phyloP scores from a whole-genome alignment of 2,329 filamentous ascomycete species.

The Fusarium transvaalense region DNA sequence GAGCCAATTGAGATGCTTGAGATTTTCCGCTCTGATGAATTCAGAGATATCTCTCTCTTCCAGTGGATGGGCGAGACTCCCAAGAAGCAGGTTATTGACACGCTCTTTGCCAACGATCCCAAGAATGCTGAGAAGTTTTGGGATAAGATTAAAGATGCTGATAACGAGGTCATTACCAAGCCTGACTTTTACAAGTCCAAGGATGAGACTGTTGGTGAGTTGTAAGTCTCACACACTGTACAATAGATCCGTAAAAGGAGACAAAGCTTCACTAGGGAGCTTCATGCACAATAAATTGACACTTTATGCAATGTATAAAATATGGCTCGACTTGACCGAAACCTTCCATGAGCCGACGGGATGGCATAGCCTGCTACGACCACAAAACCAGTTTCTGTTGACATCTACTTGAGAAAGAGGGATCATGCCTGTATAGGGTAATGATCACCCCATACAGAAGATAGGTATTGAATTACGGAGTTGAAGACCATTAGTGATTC shows the following conservation, averaged over 20 bases:
- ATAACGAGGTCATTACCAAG: constrained; percentile 67
- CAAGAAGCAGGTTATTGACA: constrained; percentile 73
- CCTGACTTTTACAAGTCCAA: constrained; percentile 40
- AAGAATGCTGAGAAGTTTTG: constrained; percentile 73
- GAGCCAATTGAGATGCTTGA: constrained; percentile 82
- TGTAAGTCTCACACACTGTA: not conserved
- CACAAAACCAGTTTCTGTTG: no score
- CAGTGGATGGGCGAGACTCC: constrained; percentile 83
- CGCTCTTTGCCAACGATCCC: constrained; percentile 72
- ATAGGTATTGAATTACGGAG: no score
- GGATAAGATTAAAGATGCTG: constrained; percentile 70
- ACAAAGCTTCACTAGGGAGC: not conserved
- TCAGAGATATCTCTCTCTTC: constrained; percentile 79
- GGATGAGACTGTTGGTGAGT: constrained; percentile 1
- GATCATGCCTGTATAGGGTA: no score
- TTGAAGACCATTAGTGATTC: no score
- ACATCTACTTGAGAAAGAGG: no score
- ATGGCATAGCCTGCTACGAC: no score
- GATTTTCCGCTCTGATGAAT: constrained; percentile 78
- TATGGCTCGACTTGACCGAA: no score
- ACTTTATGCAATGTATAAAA: not conserved
- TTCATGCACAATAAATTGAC: not conserved
- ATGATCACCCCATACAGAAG: no score
- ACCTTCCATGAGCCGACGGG: no score
- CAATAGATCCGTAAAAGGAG: not conserved